Conservation (phyloP, 2,329 filamentous ascomycete genomes). For the Fusarium chaquense region DNA sequence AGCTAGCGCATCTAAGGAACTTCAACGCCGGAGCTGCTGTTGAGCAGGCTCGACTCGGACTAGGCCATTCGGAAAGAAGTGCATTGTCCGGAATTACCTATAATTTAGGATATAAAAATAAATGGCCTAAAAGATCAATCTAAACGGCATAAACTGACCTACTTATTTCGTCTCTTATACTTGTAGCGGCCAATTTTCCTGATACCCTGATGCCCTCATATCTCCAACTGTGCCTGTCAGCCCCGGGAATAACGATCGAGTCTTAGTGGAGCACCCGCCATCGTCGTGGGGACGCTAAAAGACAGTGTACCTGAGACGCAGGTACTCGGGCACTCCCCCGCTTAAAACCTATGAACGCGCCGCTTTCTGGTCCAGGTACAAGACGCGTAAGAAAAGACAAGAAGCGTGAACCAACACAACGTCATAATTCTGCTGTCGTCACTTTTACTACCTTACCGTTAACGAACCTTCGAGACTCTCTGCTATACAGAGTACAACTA, state of each 20-base stretch:
- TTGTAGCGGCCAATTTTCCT: no score
- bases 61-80: no score
- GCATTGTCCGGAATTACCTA: no score
- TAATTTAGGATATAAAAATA: no score
- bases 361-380: conserved; percentile 1
- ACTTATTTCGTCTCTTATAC: no score
- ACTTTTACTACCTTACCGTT: neutral
- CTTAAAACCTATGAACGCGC: neutral
- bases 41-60: no score
- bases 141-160: no score
- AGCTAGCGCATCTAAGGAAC: no score
- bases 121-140: no score
- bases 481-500: neutral
- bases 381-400: conserved; percentile 10
- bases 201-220: neutral
- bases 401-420: conserved; percentile 17
- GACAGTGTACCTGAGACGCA: conserved; percentile 25
- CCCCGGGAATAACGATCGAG: neutral
- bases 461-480: neutral
- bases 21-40: no score
- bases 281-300: conserved; percentile 4
- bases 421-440: conserved; percentile 27
- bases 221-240: neutral
- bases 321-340: conserved; percentile 8
- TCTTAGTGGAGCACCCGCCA: neutral